A percentile compares a stretch with the other conserved stretches of the same genome.
phyloP scores from a whole-genome alignment of 441 rosid species.

The Euphorbia celastroides region DNA sequence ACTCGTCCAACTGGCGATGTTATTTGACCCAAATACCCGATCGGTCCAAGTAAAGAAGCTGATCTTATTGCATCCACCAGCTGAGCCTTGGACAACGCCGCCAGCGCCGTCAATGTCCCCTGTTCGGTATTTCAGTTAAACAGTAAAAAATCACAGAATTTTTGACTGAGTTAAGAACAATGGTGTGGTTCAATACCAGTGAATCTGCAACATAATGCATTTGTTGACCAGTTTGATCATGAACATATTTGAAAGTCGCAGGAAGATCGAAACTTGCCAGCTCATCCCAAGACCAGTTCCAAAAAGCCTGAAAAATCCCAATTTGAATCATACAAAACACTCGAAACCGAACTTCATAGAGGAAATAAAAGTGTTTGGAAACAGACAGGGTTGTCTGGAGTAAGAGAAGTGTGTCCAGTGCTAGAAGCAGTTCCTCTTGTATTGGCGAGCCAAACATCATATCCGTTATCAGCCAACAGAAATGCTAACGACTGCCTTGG shows the following conservation, averaged over 20 bases:
- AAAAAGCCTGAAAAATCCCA: conserved; percentile 31
- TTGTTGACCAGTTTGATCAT: conserved; percentile 33
- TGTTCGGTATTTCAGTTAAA: neutral
- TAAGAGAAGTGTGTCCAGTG: conserved; percentile 30
- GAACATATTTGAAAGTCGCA: conserved; percentile 36
- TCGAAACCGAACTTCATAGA: neutral
- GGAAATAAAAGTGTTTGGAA: neutral
- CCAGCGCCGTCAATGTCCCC: conserved; percentile 51
- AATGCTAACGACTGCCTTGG: conserved; percentile 39
- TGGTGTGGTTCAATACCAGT: conserved; percentile 13
- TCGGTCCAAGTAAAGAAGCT: conserved; percentile 38
- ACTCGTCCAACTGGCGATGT: conserved; percentile 33
- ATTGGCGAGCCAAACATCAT: conserved; percentile 43
- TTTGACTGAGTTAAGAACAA: no score
- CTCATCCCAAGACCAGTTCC: conserved; percentile 62
- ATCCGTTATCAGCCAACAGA: conserved; percentile 43
- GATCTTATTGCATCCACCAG: conserved; percentile 37
- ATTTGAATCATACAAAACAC: neutral
- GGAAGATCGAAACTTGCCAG: conserved; percentile 45
- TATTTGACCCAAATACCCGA: conserved; percentile 36
- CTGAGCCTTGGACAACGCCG: conserved; percentile 35
- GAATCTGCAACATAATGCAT: conserved; percentile 49
- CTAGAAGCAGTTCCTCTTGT: conserved; percentile 42
- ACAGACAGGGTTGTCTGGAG: conserved; percentile 31
- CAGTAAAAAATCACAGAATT: neutral